Percentiles rank a stretch among this genome's conserved stretches.
Conservation (phyloP, 2,329 filamentous ascomycete genomes). For the Fusarium sp. region DNA sequence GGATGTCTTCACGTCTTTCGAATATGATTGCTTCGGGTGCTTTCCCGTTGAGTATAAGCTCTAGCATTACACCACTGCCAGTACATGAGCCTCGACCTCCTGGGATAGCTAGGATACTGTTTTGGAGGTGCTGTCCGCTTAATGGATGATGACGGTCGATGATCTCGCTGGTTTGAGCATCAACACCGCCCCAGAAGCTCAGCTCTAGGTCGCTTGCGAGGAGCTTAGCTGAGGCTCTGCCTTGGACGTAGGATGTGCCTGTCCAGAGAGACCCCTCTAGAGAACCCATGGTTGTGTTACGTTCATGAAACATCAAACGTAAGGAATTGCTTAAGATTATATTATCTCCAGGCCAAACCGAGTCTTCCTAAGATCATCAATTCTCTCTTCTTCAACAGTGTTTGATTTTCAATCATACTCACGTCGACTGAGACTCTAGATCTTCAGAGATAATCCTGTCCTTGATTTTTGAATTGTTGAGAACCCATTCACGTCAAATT, state of each 20-base stretch:
- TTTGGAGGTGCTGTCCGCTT: slow-evolving; percentile 49
- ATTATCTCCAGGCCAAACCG: no score
- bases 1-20: slow-evolving; percentile 56
- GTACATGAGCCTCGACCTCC: slow-evolving; percentile 61
- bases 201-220: slow-evolving; percentile 49
- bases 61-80: slow-evolving; percentile 60
- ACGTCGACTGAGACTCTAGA: not conserved
- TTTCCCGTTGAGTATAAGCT: slow-evolving; percentile 56
- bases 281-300: slow-evolving; percentile 17
- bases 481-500: not conserved
- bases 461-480: not conserved
- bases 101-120: slow-evolving; percentile 58
- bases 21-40: slow-evolving; percentile 58
- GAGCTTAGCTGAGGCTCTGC: slow-evolving; percentile 47
- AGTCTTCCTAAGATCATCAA: not conserved
- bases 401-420: not conserved
- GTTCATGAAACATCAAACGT: not conserved
- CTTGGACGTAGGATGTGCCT: slow-evolving; percentile 43
- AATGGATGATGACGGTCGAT: slow-evolving; percentile 60
- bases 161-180: slow-evolving; percentile 55
- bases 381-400: not conserved
- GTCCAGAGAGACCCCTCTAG: slow-evolving; percentile 3
- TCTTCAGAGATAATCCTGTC: no score
- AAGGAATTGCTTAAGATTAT: not conserved
- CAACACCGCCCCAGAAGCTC: slow-evolving; percentile 62